A percentile compares a stretch with the other conserved stretches of the same genome.
phyloP scores from a whole-genome alignment of 306 rosid species.

The Astragalus glycyphyllos region DNA sequence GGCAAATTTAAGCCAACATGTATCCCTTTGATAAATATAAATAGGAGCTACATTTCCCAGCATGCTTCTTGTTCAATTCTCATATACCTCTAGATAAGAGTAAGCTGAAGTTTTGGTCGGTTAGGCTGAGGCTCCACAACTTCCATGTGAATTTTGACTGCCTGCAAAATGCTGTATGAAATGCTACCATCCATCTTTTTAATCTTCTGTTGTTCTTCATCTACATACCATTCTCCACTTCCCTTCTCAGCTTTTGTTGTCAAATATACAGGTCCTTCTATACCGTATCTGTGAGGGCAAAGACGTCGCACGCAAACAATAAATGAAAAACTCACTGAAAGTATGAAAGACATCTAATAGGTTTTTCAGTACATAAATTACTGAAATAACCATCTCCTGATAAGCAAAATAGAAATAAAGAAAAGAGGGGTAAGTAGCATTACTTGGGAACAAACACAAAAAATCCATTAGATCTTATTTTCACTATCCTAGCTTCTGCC shows the following conservation, averaged over 20 bases:
- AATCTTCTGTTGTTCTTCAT: conserved; percentile 87
- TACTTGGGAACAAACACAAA: conserved; percentile 98
- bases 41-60: conserved; percentile 14
- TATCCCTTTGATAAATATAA: conserved; percentile 21
- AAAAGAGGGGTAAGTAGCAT: conserved; percentile 41
- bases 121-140: conserved; percentile 97
- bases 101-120: conserved; percentile 87
- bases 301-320: not conserved
- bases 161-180: conserved; percentile 71
- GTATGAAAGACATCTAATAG: conserved; percentile 9
- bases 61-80: conserved; percentile 2
- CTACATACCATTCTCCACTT: conserved; percentile 83
- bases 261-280: conserved; percentile 94
- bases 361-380: conserved; percentile 19
- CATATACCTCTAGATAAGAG: conserved; percentile 53
- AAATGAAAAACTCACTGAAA: conserved; percentile 26
- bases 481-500: conserved; percentile 90
- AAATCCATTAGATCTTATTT: conserved; percentile 93
- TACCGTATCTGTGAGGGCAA: conserved; percentile 68
- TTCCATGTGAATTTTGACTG: conserved; percentile 82
- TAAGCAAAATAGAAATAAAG: conserved; percentile 3
- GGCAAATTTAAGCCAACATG: conserved; percentile 4
- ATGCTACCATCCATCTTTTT: conserved; percentile 85
- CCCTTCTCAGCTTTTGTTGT: conserved; percentile 72
- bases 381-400: conserved; percentile 8